Percentiles rank a stretch among this genome's conserved stretches.
Conservation (phyloP, 305 asterid species). For the Euphrasia arctica region DNA sequence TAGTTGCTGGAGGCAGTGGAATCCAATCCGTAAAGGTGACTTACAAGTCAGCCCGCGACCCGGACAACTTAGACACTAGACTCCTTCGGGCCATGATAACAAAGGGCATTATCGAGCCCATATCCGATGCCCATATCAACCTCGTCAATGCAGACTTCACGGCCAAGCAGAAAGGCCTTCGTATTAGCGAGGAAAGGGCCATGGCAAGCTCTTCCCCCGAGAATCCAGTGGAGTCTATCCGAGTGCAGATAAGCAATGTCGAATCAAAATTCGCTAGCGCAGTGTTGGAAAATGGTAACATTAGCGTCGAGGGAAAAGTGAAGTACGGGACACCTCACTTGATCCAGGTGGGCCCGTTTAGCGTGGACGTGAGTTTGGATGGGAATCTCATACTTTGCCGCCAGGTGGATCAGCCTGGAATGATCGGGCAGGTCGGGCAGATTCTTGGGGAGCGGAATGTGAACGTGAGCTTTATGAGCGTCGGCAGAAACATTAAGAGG, state of each 20-base stretch:
- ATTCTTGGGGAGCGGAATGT: constrained; percentile 70
- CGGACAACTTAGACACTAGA: constrained; percentile 83
- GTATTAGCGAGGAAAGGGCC: constrained; percentile 66
- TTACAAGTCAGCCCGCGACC: constrained; percentile 57
- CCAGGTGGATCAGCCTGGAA: constrained; percentile 84
- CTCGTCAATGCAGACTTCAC: constrained; percentile 85
- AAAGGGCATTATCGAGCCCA: constrained; percentile 85
- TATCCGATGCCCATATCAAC: constrained; percentile 57
- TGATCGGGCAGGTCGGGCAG: constrained; percentile 76
- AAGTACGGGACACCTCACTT: constrained; percentile 64
- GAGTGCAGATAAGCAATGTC: constrained; percentile 62
- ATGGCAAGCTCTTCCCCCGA: constrained; percentile 46
- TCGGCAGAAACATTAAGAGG: constrained; percentile 65
- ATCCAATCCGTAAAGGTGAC: constrained; percentile 70
- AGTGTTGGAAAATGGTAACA: constrained; percentile 44
- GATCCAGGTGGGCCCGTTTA: constrained; percentile 53
- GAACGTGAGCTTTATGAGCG: constrained; percentile 90
- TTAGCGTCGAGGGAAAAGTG: constrained; percentile 63
- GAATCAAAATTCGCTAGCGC: constrained; percentile 71
- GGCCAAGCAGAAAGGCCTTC: constrained; percentile 76
- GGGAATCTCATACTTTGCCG: constrained; percentile 72
- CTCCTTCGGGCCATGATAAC: constrained; percentile 90
- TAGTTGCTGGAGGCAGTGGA: constrained; percentile 82
- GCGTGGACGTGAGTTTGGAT: constrained; percentile 70
- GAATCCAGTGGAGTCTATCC: constrained; percentile 62